Evolutionary conservation across 1,139 yeast genomes (phyloP).

Genomic region (Arxiozyma slooffiae): DNA sequence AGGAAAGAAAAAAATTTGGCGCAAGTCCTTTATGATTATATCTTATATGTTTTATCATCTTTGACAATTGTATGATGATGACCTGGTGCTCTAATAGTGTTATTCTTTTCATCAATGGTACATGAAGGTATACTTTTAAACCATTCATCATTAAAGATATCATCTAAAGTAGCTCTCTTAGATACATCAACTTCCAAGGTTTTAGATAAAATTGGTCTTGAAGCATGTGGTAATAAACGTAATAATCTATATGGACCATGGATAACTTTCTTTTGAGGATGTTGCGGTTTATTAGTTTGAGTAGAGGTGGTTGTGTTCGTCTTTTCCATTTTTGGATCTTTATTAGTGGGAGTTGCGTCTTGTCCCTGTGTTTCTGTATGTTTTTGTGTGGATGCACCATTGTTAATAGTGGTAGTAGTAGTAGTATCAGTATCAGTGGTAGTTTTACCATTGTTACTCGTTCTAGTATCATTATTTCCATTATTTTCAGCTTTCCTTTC

Average conservation of each 20-base stretch:
- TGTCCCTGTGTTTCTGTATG: background rate
- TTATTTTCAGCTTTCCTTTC: slow-evolving; percentile 2
- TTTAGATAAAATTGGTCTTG: slow-evolving; percentile 64
- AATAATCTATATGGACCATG: slow-evolving; percentile 83
- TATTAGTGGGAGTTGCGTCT: background rate
- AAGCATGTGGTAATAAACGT: slow-evolving; percentile 76
- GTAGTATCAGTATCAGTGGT: background rate
- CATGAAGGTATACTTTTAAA: slow-evolving; percentile 46
- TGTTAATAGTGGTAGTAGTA: background rate
- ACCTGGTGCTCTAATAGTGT: slow-evolving; percentile 38
- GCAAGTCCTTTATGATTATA: slow-evolving; percentile 7
- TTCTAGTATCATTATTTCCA: background rate
- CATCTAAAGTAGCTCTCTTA: slow-evolving; percentile 60
- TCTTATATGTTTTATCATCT: slow-evolving; percentile 39
- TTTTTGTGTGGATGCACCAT: background rate
- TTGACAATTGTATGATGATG: slow-evolving; percentile 50
- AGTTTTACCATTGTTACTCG: background rate
- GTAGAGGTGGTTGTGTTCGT: slow-evolving; percentile 3
- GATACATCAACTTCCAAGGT: slow-evolving; percentile 66
- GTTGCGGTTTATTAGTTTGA: slow-evolving; percentile 5
- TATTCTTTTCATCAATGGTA: slow-evolving; percentile 38
- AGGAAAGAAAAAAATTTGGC: too few species aligned
- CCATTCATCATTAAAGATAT: slow-evolving; percentile 66
- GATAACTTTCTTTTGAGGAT: slow-evolving; percentile 26
- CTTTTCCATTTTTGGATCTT: slow-evolving; percentile 1